Evolutionary conservation across 441 rosid genomes (phyloP), one percentile per base, ranked within the genome.

Genomic region (Melastoma candidum): DNA sequence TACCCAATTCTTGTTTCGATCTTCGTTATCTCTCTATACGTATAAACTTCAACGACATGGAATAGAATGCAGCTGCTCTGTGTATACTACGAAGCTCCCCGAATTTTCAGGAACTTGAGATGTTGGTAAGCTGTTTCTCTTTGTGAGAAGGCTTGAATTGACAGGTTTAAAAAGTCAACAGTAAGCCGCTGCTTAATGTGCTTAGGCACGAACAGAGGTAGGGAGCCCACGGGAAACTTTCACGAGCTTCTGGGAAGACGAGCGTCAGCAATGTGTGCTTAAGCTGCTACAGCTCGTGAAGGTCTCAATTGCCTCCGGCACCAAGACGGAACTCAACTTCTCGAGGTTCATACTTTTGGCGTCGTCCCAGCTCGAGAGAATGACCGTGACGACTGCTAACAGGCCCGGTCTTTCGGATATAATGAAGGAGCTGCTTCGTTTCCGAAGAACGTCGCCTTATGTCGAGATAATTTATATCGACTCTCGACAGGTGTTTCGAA

Each of bases 1-100:
- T 81, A 70, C 82, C 77, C 11, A 68, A 62, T 29, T 77, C 75
- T 6, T 79, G 82, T 53, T 24, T 67, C 45, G 85, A 84, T 76
- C 80, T 84, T 49, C 78, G 70, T 66, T 78, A 79, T 71, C 79
- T 84, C 51, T 81, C 84, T 11, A 57, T 84, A 24, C 74, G 81
- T 56, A 77, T 84, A 57, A 80, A 84, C 65, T 84, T 81, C 70
- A 76, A 76, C 52, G 93, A 84, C 57, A 12, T 68, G 47, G 77
- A 76, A 39, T 85, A 84, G 76, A 77, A 57, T 66, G 56, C 59
- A 12, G 85, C 88, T 66, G 82, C 84, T 50, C 54, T 73, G 12
- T 81, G 88, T 68, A 72, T 84, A 56, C 61, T 79, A 52, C 77
- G 77, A 70, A 81, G 93, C 66, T 68, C 74, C 54, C 93, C 88